Conservation (phyloP, 768 basidiomycete genomes). For the Nidula microcarpa region DNA sequence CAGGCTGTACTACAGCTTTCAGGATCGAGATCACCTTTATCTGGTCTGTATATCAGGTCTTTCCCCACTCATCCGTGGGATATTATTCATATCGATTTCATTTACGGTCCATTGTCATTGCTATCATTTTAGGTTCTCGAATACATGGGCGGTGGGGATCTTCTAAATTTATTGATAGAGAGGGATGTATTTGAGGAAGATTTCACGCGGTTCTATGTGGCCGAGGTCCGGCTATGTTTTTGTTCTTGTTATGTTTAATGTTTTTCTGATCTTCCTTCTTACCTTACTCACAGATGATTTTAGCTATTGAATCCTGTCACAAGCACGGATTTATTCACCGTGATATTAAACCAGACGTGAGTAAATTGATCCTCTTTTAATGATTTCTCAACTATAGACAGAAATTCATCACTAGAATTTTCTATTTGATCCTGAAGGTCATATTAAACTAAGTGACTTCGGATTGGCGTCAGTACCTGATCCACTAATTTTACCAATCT, state of each 20-base stretch:
- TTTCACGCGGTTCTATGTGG: conserved; percentile 90
- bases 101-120: conserved; percentile 23
- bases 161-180: conserved; percentile 94
- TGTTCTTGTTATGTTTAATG: conserved; percentile 8
- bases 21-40: conserved; percentile 94
- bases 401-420: conserved; percentile 66
- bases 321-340: conserved; percentile 96
- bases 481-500: conserved; percentile 1
- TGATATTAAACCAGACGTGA: conserved; percentile 93
- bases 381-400: conserved; percentile 13
- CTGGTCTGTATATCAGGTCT: conserved; percentile 55
- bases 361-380: conserved; percentile 20
- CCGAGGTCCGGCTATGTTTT: conserved; percentile 58
- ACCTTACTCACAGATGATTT: conserved; percentile 67
- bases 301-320: conserved; percentile 91
- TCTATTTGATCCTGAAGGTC: conserved; percentile 89
- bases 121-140: conserved; percentile 67
- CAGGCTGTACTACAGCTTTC: conserved; percentile 88
- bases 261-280: not conserved
- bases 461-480: conserved; percentile 78
- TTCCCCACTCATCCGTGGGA: conserved; percentile 23
- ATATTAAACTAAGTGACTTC: conserved; percentile 94
- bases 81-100: conserved; percentile 46
- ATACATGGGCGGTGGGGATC: conserved; percentile 96
- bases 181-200: conserved; percentile 87